Percentiles rank a stretch among this genome's conserved stretches.
These are phyloP conservation scores for Paraglomus brasilianum DNA, from an alignment of 192 early-diverging fungal species.

Conservation along the genomic window DNA sequence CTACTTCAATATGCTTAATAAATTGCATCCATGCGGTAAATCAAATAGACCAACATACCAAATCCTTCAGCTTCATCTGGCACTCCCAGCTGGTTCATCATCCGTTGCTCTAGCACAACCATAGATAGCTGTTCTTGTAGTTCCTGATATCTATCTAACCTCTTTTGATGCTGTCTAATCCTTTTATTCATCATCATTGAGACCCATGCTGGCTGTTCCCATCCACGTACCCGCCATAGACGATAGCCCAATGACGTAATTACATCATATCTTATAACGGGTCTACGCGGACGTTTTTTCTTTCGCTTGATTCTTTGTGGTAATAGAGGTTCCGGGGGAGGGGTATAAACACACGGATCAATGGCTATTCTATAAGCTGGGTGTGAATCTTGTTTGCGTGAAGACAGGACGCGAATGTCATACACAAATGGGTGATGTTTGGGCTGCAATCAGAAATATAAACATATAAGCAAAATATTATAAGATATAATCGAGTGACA, in stretches of 20 bases:
- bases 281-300: constrained; percentile 33
- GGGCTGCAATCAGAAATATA: background rate
- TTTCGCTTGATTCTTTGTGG: background rate
- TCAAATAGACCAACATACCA: constrained; percentile 32
- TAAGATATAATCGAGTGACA: background rate
- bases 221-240: constrained; percentile 45
- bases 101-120: constrained; percentile 38
- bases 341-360: constrained; percentile 32
- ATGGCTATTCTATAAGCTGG: constrained; percentile 34
- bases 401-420: constrained; percentile 33
- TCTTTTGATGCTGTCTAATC: constrained; percentile 34
- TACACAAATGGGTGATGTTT: constrained; percentile 36
- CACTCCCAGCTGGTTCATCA: constrained; percentile 36
- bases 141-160: constrained; percentile 38
- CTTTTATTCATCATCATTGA: constrained; percentile 53
- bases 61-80: constrained; percentile 32
- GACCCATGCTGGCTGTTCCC: constrained; percentile 41
- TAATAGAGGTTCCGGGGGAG: constrained; percentile 19
- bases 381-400: constrained; percentile 30
- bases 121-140: constrained; percentile 35
- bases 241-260: constrained; percentile 36
- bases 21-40: background rate
- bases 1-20: background rate
- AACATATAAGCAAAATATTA: background rate
- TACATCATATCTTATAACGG: constrained; percentile 33